Evolutionary conservation across 768 basidiomycete species (phyloP), one percentile per base, ranked within the genome.

Genomic region (Lactarius hengduanensis): DNA sequence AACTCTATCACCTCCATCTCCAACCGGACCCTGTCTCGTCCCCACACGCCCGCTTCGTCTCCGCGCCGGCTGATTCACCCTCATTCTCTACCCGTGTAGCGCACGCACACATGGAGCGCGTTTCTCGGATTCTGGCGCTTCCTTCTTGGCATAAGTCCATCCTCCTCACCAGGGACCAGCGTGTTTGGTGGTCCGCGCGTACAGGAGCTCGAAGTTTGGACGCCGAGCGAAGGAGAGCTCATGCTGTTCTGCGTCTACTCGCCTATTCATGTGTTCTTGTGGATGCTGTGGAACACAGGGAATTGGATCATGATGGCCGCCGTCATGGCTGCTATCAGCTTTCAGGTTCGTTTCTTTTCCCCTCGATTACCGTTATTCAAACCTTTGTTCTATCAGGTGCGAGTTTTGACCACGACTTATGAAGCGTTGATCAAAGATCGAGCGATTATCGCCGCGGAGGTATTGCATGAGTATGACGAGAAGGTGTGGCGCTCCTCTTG

Each of bases 391-490:
- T 53, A 59, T 8, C 38, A 91, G 87, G 71, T 85, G 57, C 80
- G 84, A 61, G 77, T 74, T 11, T 70, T 87, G 68, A 82, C 79
- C 15, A 78, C 78, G 60, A 82, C 84, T 56, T 94, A 89, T 76
- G 82, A 83, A 41, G 79, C 80, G 1, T 73, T 92, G 65, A 58
- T 94, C 20, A 93, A 91, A 73, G 92, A 94, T 78, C 85, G 82
- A 70, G 84, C 82, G 47, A 84, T 91, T 57, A 83, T 94, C 64
- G 83, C 89, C 11, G 83, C 88, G 3, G 92, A 94, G 73, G 90
- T 93, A 20, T 81, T 94, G 82, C 84, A 86, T 72, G 92, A 94
- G 76, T 94, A 94, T 72, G 90, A 94, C 68, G 80, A 86, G 74
- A 85, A 84, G 77, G 92, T 92, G 69, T 45, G 86, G 22, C 36